Evolutionary conservation across 768 basidiomycete species (phyloP), one percentile per base, ranked within the genome.

Genomic region (Leccinum broughii): DNA sequence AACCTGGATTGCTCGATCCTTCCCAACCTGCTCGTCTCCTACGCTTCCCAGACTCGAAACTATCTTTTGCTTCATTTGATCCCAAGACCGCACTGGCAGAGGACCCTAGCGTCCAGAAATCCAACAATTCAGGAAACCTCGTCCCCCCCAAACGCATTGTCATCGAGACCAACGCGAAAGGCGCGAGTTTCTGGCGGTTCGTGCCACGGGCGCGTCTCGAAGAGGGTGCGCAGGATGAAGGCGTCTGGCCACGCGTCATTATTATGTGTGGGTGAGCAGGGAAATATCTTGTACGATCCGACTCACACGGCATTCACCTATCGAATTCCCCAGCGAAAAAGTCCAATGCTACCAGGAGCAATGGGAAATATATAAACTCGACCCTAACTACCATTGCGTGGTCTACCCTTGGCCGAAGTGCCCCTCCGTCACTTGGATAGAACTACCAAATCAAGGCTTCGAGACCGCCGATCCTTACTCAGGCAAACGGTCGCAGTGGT

Each of bases 291-390:
- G 54, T 34, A 58, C 41, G 52, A 51, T 53, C 41, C 50, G 28
- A 49, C 20, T 39, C 60, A 51, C 44, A 46, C 53, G 57, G 8
- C 51, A 55, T 58, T 64, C 58, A 65, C 62, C 53, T 1, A 53
- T 62, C 49, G 28, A 65, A 61, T 60, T 57, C 61, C 41, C 26
- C 62, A 87, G 87, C 10, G 75, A 82, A 72, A 69, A 72, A 1
- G 72, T 82, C 55, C 70, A 81, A 59, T 82, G 82, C 68, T 81
- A 83, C 20, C 88, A 88, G 69, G 89, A 92, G 37, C 90, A 92
- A 70, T 93, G 91, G 91, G 91, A 93, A 62, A 85, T 92, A 30
- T 87, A 92, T 75, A 92, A 92, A 68, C 80, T 93, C 8, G 91
- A 93, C 68, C 85, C 87, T 3, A 71, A 73, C n/a, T 92, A 92